Evolutionary conservation across 1,139 yeast species (phyloP), one percentile per base, ranked within the genome.

Genomic region (Protomyces gravidus): DNA sequence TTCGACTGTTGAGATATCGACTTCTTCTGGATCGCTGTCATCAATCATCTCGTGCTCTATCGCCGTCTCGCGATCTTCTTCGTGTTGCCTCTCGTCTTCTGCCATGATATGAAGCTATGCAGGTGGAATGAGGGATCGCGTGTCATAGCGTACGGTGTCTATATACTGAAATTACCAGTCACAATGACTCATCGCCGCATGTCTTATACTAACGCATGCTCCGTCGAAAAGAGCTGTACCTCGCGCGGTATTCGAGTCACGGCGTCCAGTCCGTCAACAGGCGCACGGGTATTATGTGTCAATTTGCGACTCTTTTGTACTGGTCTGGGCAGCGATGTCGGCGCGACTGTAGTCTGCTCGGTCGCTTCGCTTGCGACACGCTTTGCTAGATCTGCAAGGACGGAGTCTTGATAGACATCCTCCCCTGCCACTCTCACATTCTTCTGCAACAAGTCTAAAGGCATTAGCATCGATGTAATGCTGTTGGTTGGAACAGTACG

Each of bases 401-500:
- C 53, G 7, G 53, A 45, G 26, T 49, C 59, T 11, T 27, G 17
- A 33, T 48, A 40, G 25, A 21, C 45, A 26, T 55, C 53, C 25
- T 48, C 53, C 3, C 53, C 59, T 15, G 49, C 39, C 40, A 40
- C 53, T 19, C 50, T 27, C 49, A 55, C 40, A 15, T 55, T 51
- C 53, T 55, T 55, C 15, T 49, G 53, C 23, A 48, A 32, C 45
- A 55, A 39, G 42, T 49, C 59, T 55, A 17, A 30, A 15, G n/a
- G 39, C 25, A 15, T 11, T 3, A 23, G 19, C 9, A 26, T 25
- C 9, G 27, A 48, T 11, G 36, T 6, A n/a, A n/a, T n/a, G n/a
- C n/a, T n/a, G n/a, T n/a, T n/a, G n/a, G n/a, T n/a, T n/a, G n/a
- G n/a, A 39, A 9, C 21, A 50, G 45, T 45, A 53, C 58, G 58